Conservation (phyloP, 192 early-diverging fungal genomes). For the Backusella liffmaniae region DNA sequence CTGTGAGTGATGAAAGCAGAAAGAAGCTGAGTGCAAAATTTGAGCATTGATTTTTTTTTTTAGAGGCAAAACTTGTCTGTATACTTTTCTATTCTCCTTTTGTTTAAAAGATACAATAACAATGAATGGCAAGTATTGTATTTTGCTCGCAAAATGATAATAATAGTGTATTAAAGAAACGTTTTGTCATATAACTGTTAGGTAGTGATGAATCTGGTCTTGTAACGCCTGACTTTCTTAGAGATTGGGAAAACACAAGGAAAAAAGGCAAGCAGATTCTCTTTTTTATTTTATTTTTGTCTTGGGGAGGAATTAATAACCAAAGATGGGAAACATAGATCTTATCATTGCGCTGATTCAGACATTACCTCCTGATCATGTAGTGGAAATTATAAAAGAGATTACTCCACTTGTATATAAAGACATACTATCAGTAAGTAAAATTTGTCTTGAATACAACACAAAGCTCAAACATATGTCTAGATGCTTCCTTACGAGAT, state of each 20-base stretch:
- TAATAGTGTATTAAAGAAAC: neutral
- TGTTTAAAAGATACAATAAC: neutral
- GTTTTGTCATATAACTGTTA: neutral
- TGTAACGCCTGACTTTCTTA: constrained; percentile 37
- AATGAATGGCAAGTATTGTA: neutral
- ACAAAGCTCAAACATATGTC: neutral
- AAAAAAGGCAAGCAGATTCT: constrained; percentile 30
- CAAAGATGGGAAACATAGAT: constrained; percentile 29
- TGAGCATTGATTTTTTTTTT: neutral
- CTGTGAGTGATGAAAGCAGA: neutral
- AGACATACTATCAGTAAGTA: constrained; percentile 51
- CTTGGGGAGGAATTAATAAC: neutral
- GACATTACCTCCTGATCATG: constrained; percentile 41
- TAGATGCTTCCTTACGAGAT: constrained; percentile 52
- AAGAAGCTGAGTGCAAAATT: neutral
- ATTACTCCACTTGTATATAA: constrained; percentile 47
- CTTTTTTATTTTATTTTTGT: neutral
- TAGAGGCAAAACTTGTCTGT: too few relatives aligned
- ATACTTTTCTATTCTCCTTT: neutral
- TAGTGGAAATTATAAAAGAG: constrained; percentile 36
- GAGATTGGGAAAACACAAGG: constrained; percentile 41
- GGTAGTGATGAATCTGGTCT: neutral
- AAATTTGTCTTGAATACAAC: too few relatives aligned
- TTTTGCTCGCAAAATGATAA: neutral
- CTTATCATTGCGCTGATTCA: constrained; percentile 50